phyloP scores from a whole-genome alignment of 2,329 filamentous ascomycete genomes.

The Xenosphaeropsis pyriputrescens region DNA sequence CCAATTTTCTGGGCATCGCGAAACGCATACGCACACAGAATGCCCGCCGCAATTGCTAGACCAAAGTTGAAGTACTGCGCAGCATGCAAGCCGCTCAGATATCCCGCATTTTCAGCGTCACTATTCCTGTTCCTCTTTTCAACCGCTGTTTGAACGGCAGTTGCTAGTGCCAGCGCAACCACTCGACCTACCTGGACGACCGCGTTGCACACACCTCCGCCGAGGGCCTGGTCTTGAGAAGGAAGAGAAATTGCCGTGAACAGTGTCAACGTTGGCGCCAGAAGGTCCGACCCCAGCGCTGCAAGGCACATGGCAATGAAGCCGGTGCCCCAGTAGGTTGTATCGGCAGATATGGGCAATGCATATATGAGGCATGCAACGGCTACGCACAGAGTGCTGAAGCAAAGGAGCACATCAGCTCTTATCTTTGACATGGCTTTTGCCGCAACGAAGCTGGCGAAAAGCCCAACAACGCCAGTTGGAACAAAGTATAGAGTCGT shows the following conservation, averaged over 20 bases:
- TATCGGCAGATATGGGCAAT: slow-evolving; percentile 41
- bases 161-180: slow-evolving; percentile 49
- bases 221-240: slow-evolving; percentile 48
- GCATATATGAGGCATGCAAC: slow-evolving; percentile 49
- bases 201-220: slow-evolving; percentile 53
- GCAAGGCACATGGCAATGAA: slow-evolving; percentile 51
- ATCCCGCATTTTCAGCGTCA: too few species aligned
- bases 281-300: slow-evolving; percentile 51
- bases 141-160: slow-evolving; percentile 49
- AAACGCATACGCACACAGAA: too few species aligned
- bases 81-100: too few species aligned
- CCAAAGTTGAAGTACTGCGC: too few species aligned
- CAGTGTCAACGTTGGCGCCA: slow-evolving; percentile 50
- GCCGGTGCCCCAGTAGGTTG: slow-evolving; percentile 53
- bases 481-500: too few species aligned
- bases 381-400: slow-evolving; percentile 21
- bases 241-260: slow-evolving; percentile 50
- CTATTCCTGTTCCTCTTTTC: too few species aligned
- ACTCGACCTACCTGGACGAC: slow-evolving; percentile 50
- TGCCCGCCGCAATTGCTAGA: too few species aligned
- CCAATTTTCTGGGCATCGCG: too few species aligned
- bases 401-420: slow-evolving; percentile 32
- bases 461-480: too few species aligned
- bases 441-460: too few species aligned
- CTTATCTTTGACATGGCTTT: slow-evolving; percentile 43